phyloP scores from a whole-genome alignment of 768 basidiomycete species.

The Dioszegia hungarica region DNA sequence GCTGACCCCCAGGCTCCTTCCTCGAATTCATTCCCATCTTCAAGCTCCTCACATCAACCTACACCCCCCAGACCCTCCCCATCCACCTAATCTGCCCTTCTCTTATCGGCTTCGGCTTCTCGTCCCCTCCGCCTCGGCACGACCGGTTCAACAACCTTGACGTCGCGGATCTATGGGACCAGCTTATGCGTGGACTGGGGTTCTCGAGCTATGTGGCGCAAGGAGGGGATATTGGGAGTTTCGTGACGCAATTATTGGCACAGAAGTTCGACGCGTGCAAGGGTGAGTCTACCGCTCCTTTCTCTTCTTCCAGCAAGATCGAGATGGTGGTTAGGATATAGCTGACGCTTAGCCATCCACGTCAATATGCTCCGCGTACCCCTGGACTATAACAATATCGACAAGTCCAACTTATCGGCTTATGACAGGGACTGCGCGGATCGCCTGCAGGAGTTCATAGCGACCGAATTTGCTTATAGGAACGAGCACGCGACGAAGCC shows the following conservation, averaged over 20 bases:
- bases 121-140: constrained; percentile 34
- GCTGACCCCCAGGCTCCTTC: constrained; percentile 19
- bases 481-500: constrained; percentile 16
- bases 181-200: constrained; percentile 46
- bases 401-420: neutral
- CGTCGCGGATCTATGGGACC: constrained; percentile 34
- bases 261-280: constrained; percentile 31
- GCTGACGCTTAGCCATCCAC: constrained; percentile 11
- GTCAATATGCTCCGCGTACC: constrained; percentile 9
- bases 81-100: constrained; percentile 32
- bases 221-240: constrained; percentile 47
- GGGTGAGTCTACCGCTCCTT: constrained; percentile 33
- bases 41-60: constrained; percentile 5
- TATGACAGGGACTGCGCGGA: constrained; percentile 2
- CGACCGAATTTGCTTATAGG: constrained; percentile 11
- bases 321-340: neutral
- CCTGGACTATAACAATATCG: neutral
- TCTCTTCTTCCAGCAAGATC: no score
- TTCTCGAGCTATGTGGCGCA: constrained; percentile 43
- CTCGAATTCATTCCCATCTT: constrained; percentile 25
- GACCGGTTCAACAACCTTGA: constrained; percentile 29
- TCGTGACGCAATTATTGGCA: constrained; percentile 30
- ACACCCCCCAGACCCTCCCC: constrained; percentile 17
- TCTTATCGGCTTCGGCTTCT: constrained; percentile 43
- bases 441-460: constrained; percentile 1